phyloP scores from a whole-genome alignment of 2,329 filamentous ascomycete species.

The Monilinia vaccinii-corymbosi region DNA sequence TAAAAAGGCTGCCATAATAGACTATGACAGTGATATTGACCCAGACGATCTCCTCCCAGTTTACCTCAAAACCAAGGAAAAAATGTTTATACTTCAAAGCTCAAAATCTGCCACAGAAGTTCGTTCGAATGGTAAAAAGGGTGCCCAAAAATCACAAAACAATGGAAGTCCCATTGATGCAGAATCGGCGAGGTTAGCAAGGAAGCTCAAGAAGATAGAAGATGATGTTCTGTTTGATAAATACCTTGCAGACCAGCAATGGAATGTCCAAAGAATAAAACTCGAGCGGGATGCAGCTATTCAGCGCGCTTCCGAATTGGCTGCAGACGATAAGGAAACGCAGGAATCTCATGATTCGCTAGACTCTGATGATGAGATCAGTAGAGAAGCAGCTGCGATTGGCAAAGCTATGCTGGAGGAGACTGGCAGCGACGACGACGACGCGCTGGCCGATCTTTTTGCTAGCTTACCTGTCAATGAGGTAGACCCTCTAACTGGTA shows the following conservation, averaged over 20 bases:
- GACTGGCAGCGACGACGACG: slow-evolving; percentile 43
- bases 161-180: slow-evolving; percentile 14
- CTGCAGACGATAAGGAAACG: slow-evolving; percentile 20
- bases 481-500: slow-evolving; percentile 48
- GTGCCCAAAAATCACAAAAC: slow-evolving; percentile 12
- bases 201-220: slow-evolving; percentile 69
- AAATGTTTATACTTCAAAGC: slow-evolving; percentile 53
- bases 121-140: slow-evolving; percentile 12
- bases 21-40: slow-evolving; percentile 62
- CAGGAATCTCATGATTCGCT: slow-evolving; percentile 26
- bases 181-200: slow-evolving; percentile 55
- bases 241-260: slow-evolving; percentile 53
- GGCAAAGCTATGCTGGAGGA: slow-evolving; percentile 50
- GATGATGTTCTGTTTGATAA: slow-evolving; percentile 69
- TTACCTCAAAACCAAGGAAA: slow-evolving; percentile 67
- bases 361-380: slow-evolving; percentile 38
- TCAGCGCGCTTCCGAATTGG: slow-evolving; percentile 30
- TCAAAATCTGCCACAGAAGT: slow-evolving; percentile 35
- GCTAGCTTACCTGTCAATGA: slow-evolving; percentile 52
- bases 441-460: slow-evolving; percentile 47
- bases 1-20: slow-evolving; percentile 29
- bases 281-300: slow-evolving; percentile 53
- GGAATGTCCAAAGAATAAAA: slow-evolving; percentile 49
- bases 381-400: slow-evolving; percentile 48
- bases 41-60: slow-evolving; percentile 65